phyloP scores from a whole-genome alignment of 306 rosid species.

The Vicia sativa region DNA sequence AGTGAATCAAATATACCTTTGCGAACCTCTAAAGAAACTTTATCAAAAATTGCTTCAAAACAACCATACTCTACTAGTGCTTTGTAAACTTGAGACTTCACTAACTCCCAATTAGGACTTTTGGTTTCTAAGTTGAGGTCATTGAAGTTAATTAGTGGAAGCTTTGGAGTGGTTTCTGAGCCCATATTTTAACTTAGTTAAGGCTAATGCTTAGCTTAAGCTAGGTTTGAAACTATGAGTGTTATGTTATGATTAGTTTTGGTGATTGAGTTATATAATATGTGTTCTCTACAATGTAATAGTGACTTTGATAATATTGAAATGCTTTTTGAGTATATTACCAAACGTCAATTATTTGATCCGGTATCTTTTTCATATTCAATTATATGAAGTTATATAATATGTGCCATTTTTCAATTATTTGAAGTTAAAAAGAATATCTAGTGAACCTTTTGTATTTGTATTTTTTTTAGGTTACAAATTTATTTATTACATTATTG shows the following conservation, averaged over 20 bases:
- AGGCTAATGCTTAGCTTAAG: background rate
- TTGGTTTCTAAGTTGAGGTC: conserved; percentile 8
- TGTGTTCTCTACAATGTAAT: background rate
- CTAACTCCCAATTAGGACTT: conserved; percentile 51
- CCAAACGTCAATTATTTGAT: no score
- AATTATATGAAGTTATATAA: no score
- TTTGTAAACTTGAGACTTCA: conserved; percentile 55
- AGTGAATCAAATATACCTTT: conserved; percentile 45
- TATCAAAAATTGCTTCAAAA: conserved; percentile 62
- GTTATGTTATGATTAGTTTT: background rate
- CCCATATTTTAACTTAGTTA: conserved; percentile 45
- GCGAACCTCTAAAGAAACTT: conserved; percentile 48
- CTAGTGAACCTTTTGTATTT: no score
- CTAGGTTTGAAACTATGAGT: background rate
- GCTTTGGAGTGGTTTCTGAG: conserved; percentile 47
- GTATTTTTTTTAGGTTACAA: no score
- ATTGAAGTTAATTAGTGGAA: conserved; percentile 63
- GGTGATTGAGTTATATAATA: background rate
- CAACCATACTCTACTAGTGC: conserved; percentile 70
- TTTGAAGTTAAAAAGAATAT: no score
- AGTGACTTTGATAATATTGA: conserved; percentile 4
- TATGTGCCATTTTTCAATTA: no score
- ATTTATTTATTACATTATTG: no score
- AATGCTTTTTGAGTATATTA: no score
- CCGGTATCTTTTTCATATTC: no score